Conservation (phyloP, 1,139 yeast genomes). For the Pneumocystis murina region DNA sequence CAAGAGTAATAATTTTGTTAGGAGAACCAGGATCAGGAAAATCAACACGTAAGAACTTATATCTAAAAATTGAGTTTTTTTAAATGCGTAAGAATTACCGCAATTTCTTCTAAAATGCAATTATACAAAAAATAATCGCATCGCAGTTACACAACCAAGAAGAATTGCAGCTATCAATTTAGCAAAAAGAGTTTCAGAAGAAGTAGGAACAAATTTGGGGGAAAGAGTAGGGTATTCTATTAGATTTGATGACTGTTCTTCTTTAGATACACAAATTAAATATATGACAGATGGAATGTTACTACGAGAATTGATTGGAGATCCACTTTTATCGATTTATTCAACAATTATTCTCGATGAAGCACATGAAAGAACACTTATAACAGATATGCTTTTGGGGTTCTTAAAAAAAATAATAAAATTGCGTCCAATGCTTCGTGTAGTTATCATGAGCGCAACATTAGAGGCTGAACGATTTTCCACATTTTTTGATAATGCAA, state of each 20-base stretch:
- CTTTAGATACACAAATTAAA: constrained; percentile 48
- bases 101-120: constrained; percentile 41
- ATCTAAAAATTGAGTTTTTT: background rate
- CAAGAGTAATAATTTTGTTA: constrained; percentile 63
- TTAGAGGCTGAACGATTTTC: constrained; percentile 84
- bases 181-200: constrained; percentile 87
- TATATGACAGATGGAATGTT: constrained; percentile 97
- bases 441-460: constrained; percentile 86
- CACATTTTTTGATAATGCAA: constrained; percentile 59
- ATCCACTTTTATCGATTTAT: constrained; percentile 47
- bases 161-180: constrained; percentile 93
- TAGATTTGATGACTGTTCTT: constrained; percentile 51
- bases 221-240: constrained; percentile 83
- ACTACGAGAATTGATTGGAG: constrained; percentile 74
- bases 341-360: constrained; percentile 79
- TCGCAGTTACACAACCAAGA: constrained; percentile 94
- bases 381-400: constrained; percentile 82
- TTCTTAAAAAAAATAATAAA: constrained; percentile 55
- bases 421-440: constrained; percentile 29
- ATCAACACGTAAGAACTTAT: constrained; percentile 45
- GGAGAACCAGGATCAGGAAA: constrained; percentile 98
- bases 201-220: constrained; percentile 57
- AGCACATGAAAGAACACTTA: constrained; percentile 90
- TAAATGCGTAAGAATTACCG: constrained; percentile 37
- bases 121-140: constrained; percentile 31